Conservation (phyloP, 306 rosid genomes). For the Arachis hypogaea region DNA sequence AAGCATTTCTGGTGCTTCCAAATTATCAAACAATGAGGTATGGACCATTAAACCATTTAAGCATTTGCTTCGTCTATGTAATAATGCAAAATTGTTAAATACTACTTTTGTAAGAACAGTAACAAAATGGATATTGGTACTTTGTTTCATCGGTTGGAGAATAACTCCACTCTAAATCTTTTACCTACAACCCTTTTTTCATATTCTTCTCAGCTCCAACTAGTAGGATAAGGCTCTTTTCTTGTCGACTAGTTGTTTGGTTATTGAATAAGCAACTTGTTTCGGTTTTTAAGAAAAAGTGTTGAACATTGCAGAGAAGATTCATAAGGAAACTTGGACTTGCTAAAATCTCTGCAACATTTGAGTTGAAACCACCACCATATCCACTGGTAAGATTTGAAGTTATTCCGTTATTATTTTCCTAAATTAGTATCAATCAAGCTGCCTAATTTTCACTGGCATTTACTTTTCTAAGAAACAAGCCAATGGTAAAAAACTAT, state of each 20-base stretch:
- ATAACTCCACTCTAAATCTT: background rate
- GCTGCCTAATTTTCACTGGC: background rate
- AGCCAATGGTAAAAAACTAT: background rate
- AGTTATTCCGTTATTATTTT: conserved; percentile 23
- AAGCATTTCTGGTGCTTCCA: conserved; percentile 37
- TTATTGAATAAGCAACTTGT: background rate
- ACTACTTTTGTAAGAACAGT: background rate
- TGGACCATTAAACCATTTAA: background rate
- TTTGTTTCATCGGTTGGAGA: conserved; percentile 1
- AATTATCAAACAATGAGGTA: conserved; percentile 51
- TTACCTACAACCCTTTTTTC: background rate
- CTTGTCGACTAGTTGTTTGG: background rate
- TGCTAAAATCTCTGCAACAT: conserved; percentile 50
- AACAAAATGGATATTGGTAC: background rate
- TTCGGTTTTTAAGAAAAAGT: conserved; percentile 4
- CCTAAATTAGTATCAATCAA: background rate
- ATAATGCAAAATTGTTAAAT: background rate
- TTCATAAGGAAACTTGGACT: conserved; percentile 45
- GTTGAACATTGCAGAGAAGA: conserved; percentile 52
- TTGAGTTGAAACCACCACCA: conserved; percentile 89
- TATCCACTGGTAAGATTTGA: conserved; percentile 68
- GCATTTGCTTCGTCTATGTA: background rate
- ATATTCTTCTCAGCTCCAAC: background rate
- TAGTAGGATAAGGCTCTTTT: background rate
- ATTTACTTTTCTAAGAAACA: conserved; percentile 15